phyloP scores from a whole-genome alignment of 225 moss, liverwort and hornwort species.

The Polytrichum commune region DNA sequence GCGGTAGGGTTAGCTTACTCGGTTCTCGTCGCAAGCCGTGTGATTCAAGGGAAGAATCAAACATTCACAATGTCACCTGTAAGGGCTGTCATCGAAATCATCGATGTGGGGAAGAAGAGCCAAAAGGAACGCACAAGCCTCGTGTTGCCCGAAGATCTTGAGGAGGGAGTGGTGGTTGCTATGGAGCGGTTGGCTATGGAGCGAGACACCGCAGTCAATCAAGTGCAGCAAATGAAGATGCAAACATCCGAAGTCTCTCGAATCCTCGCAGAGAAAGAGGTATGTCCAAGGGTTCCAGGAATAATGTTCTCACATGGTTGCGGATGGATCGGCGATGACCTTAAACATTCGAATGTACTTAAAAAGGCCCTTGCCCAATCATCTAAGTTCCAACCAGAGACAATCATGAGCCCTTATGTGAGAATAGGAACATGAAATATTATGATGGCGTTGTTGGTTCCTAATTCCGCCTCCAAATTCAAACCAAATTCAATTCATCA shows the following conservation, averaged over 20 bases:
- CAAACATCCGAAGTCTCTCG: slow-evolving; percentile 38
- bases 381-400: no score
- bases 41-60: slow-evolving; percentile 44
- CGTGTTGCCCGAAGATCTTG: slow-evolving; percentile 39
- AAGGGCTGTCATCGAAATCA: slow-evolving; percentile 61
- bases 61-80: slow-evolving; percentile 61
- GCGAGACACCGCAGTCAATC: slow-evolving; percentile 63
- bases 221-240: slow-evolving; percentile 66
- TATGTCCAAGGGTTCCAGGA: no score
- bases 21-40: slow-evolving; percentile 57
- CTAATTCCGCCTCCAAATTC: no score
- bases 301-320: no score
- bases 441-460: no score
- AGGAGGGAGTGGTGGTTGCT: slow-evolving; percentile 34
- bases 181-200: slow-evolving; percentile 63
- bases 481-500: no score
- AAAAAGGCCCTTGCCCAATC: no score
- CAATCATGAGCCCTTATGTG: no score
- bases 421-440: no score
- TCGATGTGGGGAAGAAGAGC: slow-evolving; percentile 46
- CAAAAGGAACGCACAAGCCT: slow-evolving; percentile 28
- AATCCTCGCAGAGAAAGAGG: slow-evolving; percentile 46
- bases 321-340: no score
- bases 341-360: no score
- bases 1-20: slow-evolving; percentile 75